These are phyloP conservation scores for Nicotiana otophora DNA, from an alignment of 257 asterid genomes.

Conservation along the genomic window DNA sequence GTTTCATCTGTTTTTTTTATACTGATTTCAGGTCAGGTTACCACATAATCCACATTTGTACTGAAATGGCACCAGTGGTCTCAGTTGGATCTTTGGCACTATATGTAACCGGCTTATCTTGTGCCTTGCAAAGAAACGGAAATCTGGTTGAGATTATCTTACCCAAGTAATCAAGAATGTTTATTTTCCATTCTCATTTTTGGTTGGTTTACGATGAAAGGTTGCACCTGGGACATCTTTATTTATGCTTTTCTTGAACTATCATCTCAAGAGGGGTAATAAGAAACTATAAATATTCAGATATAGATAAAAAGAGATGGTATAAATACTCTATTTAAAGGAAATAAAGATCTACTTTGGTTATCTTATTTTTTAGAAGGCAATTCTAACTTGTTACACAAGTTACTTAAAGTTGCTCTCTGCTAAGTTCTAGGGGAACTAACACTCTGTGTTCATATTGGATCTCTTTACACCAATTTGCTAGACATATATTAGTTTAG, in stretches of 20 bases:
- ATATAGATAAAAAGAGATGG: background rate
- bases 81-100: slow-evolving; percentile 72
- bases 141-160: slow-evolving; percentile 80
- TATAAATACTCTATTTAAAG: background rate
- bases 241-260: background rate
- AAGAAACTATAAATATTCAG: background rate
- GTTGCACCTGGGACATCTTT: slow-evolving; percentile 1
- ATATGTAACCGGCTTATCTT: slow-evolving; percentile 61
- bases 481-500: background rate
- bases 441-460: background rate
- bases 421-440: background rate
- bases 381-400: background rate
- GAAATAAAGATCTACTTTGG: background rate
- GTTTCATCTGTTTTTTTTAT: background rate
- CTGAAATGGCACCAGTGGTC: slow-evolving; percentile 86
- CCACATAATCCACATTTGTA: slow-evolving; percentile 71
- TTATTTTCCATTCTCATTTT: slow-evolving; percentile 2
- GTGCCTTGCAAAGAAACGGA: slow-evolving; percentile 73
- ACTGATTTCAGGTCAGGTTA: slow-evolving; percentile 46
- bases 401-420: background rate
- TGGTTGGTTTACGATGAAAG: background rate
- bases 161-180: slow-evolving; percentile 64
- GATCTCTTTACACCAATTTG: background rate
- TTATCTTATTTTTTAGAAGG: background rate
- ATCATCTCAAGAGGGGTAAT: background rate